phyloP scores from a whole-genome alignment of 1,284 basidiomycete species.

The Porodaedalea pini region DNA sequence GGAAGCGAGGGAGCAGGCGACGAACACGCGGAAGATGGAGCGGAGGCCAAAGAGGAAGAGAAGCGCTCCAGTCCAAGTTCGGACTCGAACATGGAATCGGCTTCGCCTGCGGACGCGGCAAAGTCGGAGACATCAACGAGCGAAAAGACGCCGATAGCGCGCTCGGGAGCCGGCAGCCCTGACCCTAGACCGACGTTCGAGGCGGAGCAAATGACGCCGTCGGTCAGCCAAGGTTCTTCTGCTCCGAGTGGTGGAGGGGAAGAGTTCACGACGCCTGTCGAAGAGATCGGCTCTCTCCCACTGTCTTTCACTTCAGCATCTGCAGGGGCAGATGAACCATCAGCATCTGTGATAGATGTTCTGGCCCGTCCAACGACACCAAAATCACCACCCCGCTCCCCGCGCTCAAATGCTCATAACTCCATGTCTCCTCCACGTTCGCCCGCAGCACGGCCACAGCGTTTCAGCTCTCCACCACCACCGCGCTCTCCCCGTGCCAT shows the following conservation, averaged over 20 bases:
- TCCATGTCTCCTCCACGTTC: constrained; percentile 9
- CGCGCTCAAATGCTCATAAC: neutral
- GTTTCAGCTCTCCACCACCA: constrained; percentile 20
- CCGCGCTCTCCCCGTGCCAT: constrained; percentile 28
- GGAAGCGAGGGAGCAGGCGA: neutral
- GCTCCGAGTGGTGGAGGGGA: constrained; percentile 10
- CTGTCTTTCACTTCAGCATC: neutral
- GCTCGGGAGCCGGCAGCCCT: neutral
- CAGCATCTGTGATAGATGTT: neutral
- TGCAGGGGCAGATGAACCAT: neutral
- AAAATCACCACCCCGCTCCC: constrained; percentile 1
- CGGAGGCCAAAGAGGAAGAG: neutral
- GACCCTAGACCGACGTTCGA: neutral
- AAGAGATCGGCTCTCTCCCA: constrained; percentile 25
- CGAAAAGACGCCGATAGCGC: constrained; percentile 11
- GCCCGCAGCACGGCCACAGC: constrained; percentile 1
- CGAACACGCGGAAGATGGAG: neutral
- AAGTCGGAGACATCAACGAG: neutral
- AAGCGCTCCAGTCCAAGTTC: neutral
- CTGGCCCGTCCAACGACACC: neutral
- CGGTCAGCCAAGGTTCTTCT: constrained; percentile 13
- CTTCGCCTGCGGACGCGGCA: neutral
- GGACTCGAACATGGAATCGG: neutral
- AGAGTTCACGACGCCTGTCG: constrained; percentile 35
- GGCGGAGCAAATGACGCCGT: neutral